These are phyloP conservation scores for Paramyrothecium roridum DNA, from an alignment of 2,329 filamentous ascomycete species.

Conservation along the genomic window DNA sequence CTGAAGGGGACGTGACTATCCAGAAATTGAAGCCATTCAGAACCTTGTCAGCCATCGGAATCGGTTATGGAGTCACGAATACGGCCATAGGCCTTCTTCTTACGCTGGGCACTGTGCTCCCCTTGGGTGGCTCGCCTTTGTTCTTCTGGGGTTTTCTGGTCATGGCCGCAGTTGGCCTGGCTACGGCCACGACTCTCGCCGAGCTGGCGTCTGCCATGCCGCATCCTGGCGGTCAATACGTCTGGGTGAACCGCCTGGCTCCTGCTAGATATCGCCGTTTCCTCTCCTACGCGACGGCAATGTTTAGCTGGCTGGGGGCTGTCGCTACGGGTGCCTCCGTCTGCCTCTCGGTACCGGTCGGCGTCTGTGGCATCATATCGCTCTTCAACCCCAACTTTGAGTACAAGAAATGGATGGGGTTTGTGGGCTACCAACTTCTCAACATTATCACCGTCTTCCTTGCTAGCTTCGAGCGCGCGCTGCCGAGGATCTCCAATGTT, in stretches of 20 bases:
- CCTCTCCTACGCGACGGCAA: constrained; percentile 18
- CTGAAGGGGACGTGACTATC: not conserved
- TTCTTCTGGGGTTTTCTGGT: constrained; percentile 21
- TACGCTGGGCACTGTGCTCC: constrained; percentile 14
- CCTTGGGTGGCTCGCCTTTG: constrained; percentile 17
- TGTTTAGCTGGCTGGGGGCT: constrained; percentile 21
- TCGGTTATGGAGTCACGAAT: constrained; percentile 21
- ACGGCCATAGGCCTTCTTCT: constrained; percentile 18
- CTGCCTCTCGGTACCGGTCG: constrained; percentile 16
- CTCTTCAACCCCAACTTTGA: constrained; percentile 18
- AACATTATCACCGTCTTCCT: constrained; percentile 14
- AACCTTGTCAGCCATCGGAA: constrained; percentile 20
- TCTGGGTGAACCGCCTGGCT: constrained; percentile 20
- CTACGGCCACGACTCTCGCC: constrained; percentile 19
- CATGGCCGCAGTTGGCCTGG: constrained; percentile 17
- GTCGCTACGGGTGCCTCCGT: constrained; percentile 19
- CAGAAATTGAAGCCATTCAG: constrained; percentile 27
- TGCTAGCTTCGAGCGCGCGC: constrained; percentile 16
- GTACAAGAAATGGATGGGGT: constrained; percentile 22
- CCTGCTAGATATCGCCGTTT: constrained; percentile 8
- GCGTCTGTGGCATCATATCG: constrained; percentile 15
- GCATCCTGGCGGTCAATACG: constrained; percentile 22
- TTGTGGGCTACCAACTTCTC: constrained; percentile 20
- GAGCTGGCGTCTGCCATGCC: constrained; percentile 24
- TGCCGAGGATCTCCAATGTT: constrained; percentile 19